Evolutionary conservation across 2,329 filamentous ascomycete species (phyloP).

Genomic region (Cercospora beticola): DNA sequence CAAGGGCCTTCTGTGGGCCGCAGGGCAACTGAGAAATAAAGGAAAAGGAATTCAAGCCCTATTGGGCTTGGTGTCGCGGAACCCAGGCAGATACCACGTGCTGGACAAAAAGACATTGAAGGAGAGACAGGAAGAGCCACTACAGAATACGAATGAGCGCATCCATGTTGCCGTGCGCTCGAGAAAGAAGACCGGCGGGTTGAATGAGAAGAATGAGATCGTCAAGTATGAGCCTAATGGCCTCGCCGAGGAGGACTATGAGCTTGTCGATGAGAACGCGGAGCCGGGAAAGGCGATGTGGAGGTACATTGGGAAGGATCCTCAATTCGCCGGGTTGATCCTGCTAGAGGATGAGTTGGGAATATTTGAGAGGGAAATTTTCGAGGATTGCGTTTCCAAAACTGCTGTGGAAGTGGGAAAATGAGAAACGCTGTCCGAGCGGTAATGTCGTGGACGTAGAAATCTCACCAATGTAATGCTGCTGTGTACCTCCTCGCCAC

Average conservation of each 20-base stretch:
- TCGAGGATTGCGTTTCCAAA: slow-evolving; percentile 13
- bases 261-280: slow-evolving; percentile 13
- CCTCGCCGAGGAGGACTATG: slow-evolving; percentile 11
- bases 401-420: neutral
- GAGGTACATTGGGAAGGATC: slow-evolving; percentile 19
- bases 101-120: slow-evolving; percentile 19
- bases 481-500: neutral
- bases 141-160: slow-evolving; percentile 20
- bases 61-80: slow-evolving; percentile 10
- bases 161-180: slow-evolving; percentile 19
- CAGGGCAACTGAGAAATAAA: slow-evolving; percentile 15
- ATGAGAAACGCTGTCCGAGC: neutral
- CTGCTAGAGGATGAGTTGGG: slow-evolving; percentile 19
- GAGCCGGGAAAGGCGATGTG: slow-evolving; percentile 20
- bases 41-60: slow-evolving; percentile 15
- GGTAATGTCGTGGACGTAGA: neutral
- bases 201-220: slow-evolving; percentile 14
- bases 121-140: slow-evolving; percentile 6
- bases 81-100: slow-evolving; percentile 18
- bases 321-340: slow-evolving; percentile 8
- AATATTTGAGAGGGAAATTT: slow-evolving; percentile 17
- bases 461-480: neutral
- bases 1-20: slow-evolving; percentile 16
- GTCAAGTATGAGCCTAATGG: slow-evolving; percentile 19
- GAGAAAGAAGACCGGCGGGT: slow-evolving; percentile 13